Evolutionary conservation across 768 basidiomycete species (phyloP).

Genomic region (Paxillus involutus): DNA sequence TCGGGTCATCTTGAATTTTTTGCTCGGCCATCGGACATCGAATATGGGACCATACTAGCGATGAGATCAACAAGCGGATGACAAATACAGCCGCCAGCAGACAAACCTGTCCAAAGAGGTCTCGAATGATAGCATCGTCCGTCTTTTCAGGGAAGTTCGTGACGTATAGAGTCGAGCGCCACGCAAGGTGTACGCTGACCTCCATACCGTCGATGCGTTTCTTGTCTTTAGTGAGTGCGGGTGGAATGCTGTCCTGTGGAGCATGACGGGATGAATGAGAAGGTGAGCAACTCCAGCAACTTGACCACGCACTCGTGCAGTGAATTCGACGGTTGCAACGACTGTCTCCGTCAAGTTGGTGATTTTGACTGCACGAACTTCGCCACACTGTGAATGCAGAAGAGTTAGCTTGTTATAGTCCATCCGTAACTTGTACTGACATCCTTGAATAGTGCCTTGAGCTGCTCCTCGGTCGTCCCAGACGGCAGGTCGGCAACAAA

Average conservation of each 20-base stretch:
- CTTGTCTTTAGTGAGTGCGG: slow-evolving; percentile 92
- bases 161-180: slow-evolving; percentile 92
- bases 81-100: background rate
- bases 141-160: slow-evolving; percentile 90
- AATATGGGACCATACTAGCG: slow-evolving; percentile 84
- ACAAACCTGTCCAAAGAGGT: slow-evolving; percentile 75
- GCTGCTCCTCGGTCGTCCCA: slow-evolving; percentile 58
- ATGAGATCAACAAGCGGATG: slow-evolving; percentile 1
- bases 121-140: slow-evolving; percentile 75
- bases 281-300: background rate
- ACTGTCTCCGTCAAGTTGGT: slow-evolving; percentile 54
- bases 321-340: slow-evolving; percentile 91
- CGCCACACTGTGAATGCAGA: slow-evolving; percentile 68
- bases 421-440: slow-evolving; percentile 43
- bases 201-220: slow-evolving; percentile 78
- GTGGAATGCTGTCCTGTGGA: slow-evolving; percentile 73
- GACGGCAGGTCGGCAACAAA: slow-evolving; percentile 74
- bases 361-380: slow-evolving; percentile 81
- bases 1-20: slow-evolving; percentile 88
- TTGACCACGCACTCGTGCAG: slow-evolving; percentile 41
- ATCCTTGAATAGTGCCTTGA: slow-evolving; percentile 81
- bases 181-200: slow-evolving; percentile 84
- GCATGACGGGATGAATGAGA: background rate
- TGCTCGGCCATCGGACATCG: slow-evolving; percentile 97
- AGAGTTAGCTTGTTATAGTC: slow-evolving; percentile 11